Base-by-base conservation (phyloP, 768 basidiomycete species). In the Lentinula lateritia region DNA sequence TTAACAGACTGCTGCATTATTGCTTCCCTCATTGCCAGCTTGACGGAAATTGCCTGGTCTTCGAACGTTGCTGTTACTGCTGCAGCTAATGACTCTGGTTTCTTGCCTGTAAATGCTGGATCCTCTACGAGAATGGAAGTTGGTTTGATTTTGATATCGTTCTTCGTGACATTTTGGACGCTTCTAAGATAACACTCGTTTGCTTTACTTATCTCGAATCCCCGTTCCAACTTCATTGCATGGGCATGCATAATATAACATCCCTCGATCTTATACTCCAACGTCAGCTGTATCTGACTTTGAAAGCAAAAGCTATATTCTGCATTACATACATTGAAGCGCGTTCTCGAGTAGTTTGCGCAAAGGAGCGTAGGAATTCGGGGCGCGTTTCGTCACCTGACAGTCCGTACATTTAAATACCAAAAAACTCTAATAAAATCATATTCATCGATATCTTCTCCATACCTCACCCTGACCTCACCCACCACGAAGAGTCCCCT, bases 71-170 rank as follows among this genome's bases (percentile, higher is more conserved):
- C 64, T 13, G 62, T 66, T 2, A 58, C 66, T 8, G 43, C 61
- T 23, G 60, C 61, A 48, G 48, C 62, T 32, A 57, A 64, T 50
- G 50, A 43, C 6, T 65, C 66, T 7, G 68, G 68, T 13, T 69
- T 69, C 39, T 52, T 66, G 38, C 68, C 68, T 3, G 66, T 69
- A 7, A 69, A 69, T 45, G 61, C 62, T 18, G 68, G 43, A 34
- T 46, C 15, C 38, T 50, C 3, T 8, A 16, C 41, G 13, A 15
- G 16, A 6, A 23, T 52, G 39, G 36, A 18, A 42, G 38, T 41
- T 52, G 39, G 8, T 42, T 34, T 32, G 38, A 20, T 52, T 42
- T 8, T 38, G 7, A 4, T 41, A 5, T 34, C n/a, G 18, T 12
- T 56, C 15, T 12, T 13, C 43, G 41, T 43, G 3, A 23, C n/a